Evolutionary conservation across 2,329 filamentous ascomycete genomes (phyloP).

Genomic region (Torrubiellomyces zombiae): DNA sequence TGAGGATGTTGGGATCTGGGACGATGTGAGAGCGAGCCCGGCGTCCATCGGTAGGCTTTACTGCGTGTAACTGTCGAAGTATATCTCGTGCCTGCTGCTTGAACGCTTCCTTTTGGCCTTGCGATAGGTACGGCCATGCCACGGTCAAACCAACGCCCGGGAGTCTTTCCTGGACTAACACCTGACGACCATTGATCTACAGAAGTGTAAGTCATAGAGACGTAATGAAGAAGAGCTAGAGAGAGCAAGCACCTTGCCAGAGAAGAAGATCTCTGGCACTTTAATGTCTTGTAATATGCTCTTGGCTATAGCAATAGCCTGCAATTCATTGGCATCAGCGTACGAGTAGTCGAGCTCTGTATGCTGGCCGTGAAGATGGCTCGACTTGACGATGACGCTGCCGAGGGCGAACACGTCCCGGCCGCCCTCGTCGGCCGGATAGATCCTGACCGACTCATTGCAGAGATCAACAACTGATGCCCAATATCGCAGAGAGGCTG

Average conservation of each 20-base stretch:
- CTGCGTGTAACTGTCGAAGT: not conserved
- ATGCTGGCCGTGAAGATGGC: slow-evolving; percentile 13
- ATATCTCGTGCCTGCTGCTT: slow-evolving; percentile 1
- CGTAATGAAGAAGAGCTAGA: not conserved
- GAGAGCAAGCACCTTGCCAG: slow-evolving; percentile 16
- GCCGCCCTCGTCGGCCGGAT: slow-evolving; percentile 14
- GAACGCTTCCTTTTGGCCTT: slow-evolving; percentile 3
- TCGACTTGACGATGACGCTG: slow-evolving; percentile 21
- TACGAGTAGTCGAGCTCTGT: slow-evolving; percentile 17
- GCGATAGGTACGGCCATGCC: slow-evolving; percentile 19
- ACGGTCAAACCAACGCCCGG: slow-evolving; percentile 18
- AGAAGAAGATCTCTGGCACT: slow-evolving; percentile 21
- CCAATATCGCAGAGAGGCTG: slow-evolving; percentile 15
- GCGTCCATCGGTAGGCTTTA: not conserved
- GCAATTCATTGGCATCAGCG: slow-evolving; percentile 22
- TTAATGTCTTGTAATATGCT: slow-evolving; percentile 11
- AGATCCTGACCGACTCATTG: slow-evolving; percentile 13
- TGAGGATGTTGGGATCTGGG: too few species aligned
- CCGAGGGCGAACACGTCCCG: slow-evolving; percentile 25
- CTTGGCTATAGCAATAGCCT: slow-evolving; percentile 16
- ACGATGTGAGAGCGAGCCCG: too few species aligned
- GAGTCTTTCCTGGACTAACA: slow-evolving; percentile 21
- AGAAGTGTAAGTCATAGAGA: slow-evolving; percentile 1
- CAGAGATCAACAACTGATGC: slow-evolving; percentile 15
- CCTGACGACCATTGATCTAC: slow-evolving; percentile 17